These are phyloP conservation scores for Pinguiococcus pyrenoidosus DNA, from an alignment of 108 stramenopile genomes.

Conservation along the genomic window DNA sequence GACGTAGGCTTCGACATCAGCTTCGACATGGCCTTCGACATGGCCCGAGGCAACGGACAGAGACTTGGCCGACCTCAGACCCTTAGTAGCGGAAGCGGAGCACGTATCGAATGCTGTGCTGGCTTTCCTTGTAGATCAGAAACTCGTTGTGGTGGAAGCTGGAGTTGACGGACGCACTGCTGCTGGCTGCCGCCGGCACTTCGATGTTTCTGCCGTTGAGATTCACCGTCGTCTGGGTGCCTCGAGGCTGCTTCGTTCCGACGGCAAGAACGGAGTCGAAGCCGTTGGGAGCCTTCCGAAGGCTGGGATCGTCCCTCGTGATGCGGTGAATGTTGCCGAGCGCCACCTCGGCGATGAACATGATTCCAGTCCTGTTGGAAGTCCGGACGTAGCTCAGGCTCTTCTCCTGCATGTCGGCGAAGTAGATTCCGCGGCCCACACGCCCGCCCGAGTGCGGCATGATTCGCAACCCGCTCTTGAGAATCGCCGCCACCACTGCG, in stretches of 20 bases:
- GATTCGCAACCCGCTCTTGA: conserved; percentile 42
- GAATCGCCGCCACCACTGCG: conserved; percentile 45
- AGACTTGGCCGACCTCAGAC: conserved; percentile 1
- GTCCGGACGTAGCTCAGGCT: conserved; percentile 20
- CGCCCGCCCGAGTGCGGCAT: conserved; percentile 50
- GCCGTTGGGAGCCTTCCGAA: conserved; percentile 29
- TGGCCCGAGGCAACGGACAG: neutral
- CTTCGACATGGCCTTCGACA: no score
- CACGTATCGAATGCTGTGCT: conserved; percentile 31
- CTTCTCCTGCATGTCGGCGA: conserved; percentile 37
- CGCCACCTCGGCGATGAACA: conserved; percentile 41
- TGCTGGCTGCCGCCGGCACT: conserved; percentile 19
- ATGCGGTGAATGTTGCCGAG: conserved; percentile 34
- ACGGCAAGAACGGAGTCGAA: conserved; percentile 41
- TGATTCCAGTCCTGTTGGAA: conserved; percentile 23
- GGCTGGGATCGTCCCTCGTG: conserved; percentile 19
- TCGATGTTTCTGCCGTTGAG: conserved; percentile 31
- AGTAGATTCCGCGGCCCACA: conserved; percentile 41
- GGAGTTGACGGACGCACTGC: neutral
- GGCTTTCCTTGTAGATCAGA: conserved; percentile 24
- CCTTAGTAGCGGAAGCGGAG: conserved; percentile 18
- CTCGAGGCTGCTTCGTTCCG: conserved; percentile 20
- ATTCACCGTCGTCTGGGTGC: conserved; percentile 3
- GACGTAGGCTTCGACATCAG: neutral
- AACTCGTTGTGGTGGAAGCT: conserved; percentile 32